Evolutionary conservation across 2,329 filamentous ascomycete genomes (phyloP).

Genomic region (Neofusicoccum cordaticola): DNA sequence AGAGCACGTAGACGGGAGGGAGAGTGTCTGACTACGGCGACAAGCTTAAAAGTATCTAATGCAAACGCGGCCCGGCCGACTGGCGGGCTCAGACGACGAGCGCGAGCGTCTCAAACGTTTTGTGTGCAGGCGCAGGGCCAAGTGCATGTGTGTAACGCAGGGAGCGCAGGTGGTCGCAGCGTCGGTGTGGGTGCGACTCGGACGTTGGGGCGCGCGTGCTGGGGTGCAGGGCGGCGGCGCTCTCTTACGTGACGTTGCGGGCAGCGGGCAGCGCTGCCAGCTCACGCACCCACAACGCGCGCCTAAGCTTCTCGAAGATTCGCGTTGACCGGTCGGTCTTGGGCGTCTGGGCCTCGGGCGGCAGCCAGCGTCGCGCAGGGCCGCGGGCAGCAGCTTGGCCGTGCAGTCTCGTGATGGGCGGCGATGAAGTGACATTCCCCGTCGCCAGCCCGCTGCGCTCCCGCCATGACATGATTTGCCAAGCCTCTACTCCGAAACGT

Average conservation of each 20-base stretch:
- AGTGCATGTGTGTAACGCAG: slow-evolving; percentile 1
- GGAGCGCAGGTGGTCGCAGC: too few species aligned
- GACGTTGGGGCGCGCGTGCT: slow-evolving; percentile 10
- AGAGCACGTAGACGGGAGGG: slow-evolving; percentile 41
- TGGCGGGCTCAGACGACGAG: neutral
- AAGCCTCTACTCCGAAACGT: slow-evolving; percentile 16
- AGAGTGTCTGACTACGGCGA: neutral
- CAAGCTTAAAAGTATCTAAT: slow-evolving; percentile 6
- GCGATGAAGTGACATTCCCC: slow-evolving; percentile 8
- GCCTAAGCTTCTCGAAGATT: slow-evolving; percentile 13
- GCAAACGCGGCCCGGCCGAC: neutral
- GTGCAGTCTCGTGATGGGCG: slow-evolving; percentile 8
- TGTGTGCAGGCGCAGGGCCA: neutral
- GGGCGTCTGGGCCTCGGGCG: neutral
- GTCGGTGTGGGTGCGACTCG: neutral
- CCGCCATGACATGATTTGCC: slow-evolving; percentile 17
- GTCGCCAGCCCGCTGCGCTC: slow-evolving; percentile 9
- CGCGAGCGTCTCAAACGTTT: neutral
- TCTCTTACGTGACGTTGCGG: slow-evolving; percentile 5
- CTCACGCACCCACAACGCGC: slow-evolving; percentile 10
- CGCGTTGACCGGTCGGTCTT: slow-evolving; percentile 9
- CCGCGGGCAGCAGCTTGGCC: slow-evolving; percentile 5
- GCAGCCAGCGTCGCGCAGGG: neutral
- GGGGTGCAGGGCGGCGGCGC: neutral
- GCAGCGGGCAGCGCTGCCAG: neutral